Conservation (phyloP, 768 basidiomycete genomes). For the Tulasnella sp. region DNA sequence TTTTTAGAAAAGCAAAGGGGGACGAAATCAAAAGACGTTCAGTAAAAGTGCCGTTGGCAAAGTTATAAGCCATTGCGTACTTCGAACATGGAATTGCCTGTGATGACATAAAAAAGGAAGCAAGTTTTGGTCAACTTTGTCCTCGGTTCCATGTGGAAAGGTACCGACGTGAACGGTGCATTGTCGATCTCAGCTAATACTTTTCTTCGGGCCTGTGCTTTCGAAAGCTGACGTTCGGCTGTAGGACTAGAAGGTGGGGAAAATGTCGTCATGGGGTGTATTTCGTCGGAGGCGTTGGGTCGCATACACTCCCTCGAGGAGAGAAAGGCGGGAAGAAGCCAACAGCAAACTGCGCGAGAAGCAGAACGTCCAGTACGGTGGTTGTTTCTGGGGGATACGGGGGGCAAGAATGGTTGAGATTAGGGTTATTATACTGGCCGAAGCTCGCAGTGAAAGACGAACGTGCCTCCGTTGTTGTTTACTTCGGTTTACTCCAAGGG, state of each 20-base stretch:
- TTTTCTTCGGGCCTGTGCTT: constrained; percentile 51
- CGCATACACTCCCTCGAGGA: not conserved
- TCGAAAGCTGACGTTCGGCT: not conserved
- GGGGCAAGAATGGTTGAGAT: not conserved
- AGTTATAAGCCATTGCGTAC: not conserved
- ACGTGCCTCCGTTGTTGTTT: too few species aligned
- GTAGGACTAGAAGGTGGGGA: not conserved
- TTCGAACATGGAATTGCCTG: not conserved
- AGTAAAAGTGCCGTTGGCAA: not conserved
- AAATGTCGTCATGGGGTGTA: not conserved
- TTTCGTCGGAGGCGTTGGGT: not conserved
- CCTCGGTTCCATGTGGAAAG: not conserved
- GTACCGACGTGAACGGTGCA: constrained; percentile 67
- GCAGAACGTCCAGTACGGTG: not conserved
- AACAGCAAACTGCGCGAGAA: not conserved
- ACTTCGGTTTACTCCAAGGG: too few species aligned
- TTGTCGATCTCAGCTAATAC: constrained; percentile 83
- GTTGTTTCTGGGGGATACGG: not conserved
- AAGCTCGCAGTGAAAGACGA: too few species aligned
- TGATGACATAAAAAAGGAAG: not conserved
- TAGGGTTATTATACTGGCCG: not conserved
- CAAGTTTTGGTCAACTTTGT: not conserved
- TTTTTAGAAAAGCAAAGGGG: not conserved
- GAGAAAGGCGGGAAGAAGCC: not conserved
- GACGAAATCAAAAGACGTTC: not conserved